These are phyloP conservation scores for Cadophora malorum DNA, from an alignment of 2,329 filamentous ascomycete species.

Conservation along the genomic window DNA sequence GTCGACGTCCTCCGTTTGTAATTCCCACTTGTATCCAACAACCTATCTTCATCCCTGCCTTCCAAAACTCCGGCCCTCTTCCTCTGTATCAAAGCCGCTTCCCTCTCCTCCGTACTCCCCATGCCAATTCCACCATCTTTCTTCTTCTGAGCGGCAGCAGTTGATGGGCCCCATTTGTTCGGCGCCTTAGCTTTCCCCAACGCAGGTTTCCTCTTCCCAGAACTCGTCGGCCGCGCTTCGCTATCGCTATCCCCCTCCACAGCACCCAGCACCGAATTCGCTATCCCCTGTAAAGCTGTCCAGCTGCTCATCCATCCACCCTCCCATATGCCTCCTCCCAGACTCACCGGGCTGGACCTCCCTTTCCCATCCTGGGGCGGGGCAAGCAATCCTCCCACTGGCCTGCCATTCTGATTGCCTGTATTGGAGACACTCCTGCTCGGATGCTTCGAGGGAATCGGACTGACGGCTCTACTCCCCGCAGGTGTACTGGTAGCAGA, in stretches of 20 bases:
- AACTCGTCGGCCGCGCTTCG: constrained; percentile 21
- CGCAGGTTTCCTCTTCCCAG: constrained; percentile 19
- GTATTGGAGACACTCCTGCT: constrained; percentile 31
- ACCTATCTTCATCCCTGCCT: constrained; percentile 65
- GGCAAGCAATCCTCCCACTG: constrained; percentile 32
- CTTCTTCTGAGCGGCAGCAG: constrained; percentile 21
- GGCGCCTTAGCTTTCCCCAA: constrained; percentile 30
- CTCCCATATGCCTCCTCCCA: constrained; percentile 35
- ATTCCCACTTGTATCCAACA: constrained; percentile 53
- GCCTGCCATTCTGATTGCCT: constrained; percentile 15
- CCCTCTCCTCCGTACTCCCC: constrained; percentile 59
- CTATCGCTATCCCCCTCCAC: constrained; percentile 27
- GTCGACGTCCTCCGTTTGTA: constrained; percentile 43
- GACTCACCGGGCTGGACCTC: constrained; percentile 26
- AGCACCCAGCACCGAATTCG: constrained; percentile 44
- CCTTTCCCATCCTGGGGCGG: constrained; percentile 24
- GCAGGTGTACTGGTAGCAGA: constrained; percentile 45
- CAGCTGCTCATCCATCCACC: constrained; percentile 43
- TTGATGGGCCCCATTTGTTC: constrained; percentile 43
- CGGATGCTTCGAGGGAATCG: constrained; percentile 54
- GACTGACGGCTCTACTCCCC: constrained; percentile 55
- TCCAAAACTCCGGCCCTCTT: constrained; percentile 66
- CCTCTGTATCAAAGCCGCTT: constrained; percentile 60
- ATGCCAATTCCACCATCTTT: constrained; percentile 52
- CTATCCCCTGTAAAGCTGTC: constrained; percentile 43